These are phyloP conservation scores for Priceomyces medius DNA, from an alignment of 805 yeast genomes.

Conservation along the genomic window DNA sequence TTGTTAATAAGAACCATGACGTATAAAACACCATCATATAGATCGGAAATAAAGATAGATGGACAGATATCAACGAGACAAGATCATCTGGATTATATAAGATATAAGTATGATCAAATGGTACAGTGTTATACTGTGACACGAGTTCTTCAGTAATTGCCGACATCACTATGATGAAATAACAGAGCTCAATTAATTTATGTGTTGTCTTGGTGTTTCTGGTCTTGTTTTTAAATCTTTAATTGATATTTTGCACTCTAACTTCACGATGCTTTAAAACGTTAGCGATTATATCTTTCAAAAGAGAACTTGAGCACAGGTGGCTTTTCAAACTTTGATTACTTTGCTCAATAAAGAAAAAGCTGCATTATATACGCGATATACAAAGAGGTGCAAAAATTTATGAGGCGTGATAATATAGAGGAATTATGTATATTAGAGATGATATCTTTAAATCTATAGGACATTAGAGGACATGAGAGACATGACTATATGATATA, in stretches of 20 bases:
- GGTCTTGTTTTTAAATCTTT: no score
- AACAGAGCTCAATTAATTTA: no score
- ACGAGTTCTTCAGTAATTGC: not conserved
- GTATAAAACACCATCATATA: constrained; percentile 73
- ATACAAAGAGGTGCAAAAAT: constrained; percentile 3
- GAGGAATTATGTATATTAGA: constrained; percentile 8
- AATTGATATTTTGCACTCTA: no score
- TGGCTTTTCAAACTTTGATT: no score
- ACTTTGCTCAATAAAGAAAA: no score
- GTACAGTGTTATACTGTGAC: constrained; percentile 37
- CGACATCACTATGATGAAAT: no score
- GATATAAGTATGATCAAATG: constrained; percentile 86
- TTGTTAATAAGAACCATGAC: constrained; percentile 76
- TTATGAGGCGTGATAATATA: not conserved
- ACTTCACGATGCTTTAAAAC: no score
- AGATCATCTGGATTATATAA: constrained; percentile 68
- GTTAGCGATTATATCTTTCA: no score
- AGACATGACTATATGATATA: constrained; percentile 9
- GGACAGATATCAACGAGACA: constrained; percentile 61
- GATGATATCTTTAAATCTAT: constrained; percentile 4
- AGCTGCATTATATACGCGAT: not conserved
- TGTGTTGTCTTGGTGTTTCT: no score
- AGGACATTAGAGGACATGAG: constrained; percentile 13
- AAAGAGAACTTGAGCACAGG: no score
- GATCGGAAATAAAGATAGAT: constrained; percentile 79